Conservation (phyloP, 495 filamentous ascomycete species). For the Tuber aestivum region DNA sequence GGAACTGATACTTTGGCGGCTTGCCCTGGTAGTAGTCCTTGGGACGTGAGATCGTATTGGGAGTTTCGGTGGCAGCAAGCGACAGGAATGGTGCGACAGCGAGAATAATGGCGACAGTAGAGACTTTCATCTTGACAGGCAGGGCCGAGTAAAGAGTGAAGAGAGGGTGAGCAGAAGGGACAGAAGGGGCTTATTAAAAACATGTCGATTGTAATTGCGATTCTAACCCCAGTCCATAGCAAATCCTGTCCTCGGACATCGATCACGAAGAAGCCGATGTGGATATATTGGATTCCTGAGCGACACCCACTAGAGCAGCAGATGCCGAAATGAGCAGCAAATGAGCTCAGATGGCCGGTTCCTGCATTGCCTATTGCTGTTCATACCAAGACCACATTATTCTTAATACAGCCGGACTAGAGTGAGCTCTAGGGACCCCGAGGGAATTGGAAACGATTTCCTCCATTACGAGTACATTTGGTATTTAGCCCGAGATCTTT, state of each 20-base stretch:
- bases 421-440: too few species aligned
- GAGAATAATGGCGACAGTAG: background rate
- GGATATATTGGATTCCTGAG: background rate
- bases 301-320: background rate
- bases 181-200: background rate
- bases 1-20: conserved; percentile 15
- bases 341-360: background rate
- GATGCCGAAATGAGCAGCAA: background rate
- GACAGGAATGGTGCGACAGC: background rate
- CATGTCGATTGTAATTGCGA: background rate
- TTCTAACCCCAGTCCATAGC: background rate
- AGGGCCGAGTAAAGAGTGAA: background rate
- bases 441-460: too few species aligned
- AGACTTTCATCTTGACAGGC: background rate
- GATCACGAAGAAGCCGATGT: background rate
- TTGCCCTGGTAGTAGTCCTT: conserved; percentile 12
- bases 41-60: background rate
- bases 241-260: background rate
- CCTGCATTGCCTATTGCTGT: background rate
- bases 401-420: background rate
- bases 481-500: too few species aligned
- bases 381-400: background rate
- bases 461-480: too few species aligned
- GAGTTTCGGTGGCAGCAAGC: background rate
- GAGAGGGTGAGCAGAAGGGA: too few species aligned